Evolutionary conservation across 2,329 filamentous ascomycete genomes (phyloP), one percentile per base, ranked within the genome.

Genomic region (Cryphonectria japonica): DNA sequence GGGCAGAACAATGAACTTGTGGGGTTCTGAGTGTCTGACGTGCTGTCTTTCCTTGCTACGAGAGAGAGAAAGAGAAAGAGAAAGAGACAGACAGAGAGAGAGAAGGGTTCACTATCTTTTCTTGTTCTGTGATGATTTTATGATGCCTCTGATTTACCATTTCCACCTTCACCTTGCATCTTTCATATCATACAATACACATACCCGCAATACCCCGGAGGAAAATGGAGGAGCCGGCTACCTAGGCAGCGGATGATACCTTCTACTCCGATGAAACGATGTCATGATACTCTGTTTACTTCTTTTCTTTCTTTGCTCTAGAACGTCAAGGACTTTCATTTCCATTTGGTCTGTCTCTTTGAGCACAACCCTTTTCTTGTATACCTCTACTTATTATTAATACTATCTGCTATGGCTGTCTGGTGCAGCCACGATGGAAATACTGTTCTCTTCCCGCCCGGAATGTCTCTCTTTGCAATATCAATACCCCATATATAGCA

Each of bases 1-100:
- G 87, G 91, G 74, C 93, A 97, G 82, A 73, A 73, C 32, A 69
- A 73, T 29, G 71, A 73, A 59, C 50, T 69, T 43, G 66, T 71
- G 34, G 71, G 71, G 7, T 52, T 73, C 7, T 73, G 52, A 67
- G 8, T 32, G 54, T 52, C 43, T 50, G 39, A 41, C 26, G 16
- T 34, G 9, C 7, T 19, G 22, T 19, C n/a, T 11, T 8, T 26
- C 13, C 13, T 19, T 1, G 9, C 16, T 7, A n/a, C 46, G 7
- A 8, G 13, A 43, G 16, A 43, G 43, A 22, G 43, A 50, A 8
- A n/a, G 2, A 1, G 22, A 19, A 3, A 46, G 43, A 46, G n/a
- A 46, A 16, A 46, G 46, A 50, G 4, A 46, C 2, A 19, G 22
- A 50, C 1, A 50, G 16, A 50, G 43, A 46, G 46, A 50, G 22